Base-by-base conservation (phyloP, 306 rosid genomes). In the Crotalaria pallida region DNA sequence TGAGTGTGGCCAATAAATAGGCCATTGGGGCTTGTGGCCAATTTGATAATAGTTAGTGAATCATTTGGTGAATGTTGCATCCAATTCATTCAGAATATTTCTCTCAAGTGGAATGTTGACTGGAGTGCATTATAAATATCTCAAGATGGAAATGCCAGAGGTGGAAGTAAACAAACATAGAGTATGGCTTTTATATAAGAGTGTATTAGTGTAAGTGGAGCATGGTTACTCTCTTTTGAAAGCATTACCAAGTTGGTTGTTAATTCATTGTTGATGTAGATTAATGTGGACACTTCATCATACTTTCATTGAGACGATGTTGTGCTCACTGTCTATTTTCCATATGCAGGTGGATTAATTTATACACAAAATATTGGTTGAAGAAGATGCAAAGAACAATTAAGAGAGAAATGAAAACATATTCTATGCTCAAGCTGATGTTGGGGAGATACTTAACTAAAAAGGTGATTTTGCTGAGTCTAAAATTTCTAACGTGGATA, bases 81-180 rank as follows among this genome's bases (percentile, higher is more conserved):
- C 69, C 59, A 7, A 10, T 24, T 34, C 63, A 50, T 72, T 73
- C 75, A 45, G 45, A 67, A 69, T 43, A 78, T n/a, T n/a, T 81
- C n/a, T n/a, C n/a, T n/a, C n/a, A n/a, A 51, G 69, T 63, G 59
- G 65, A 51, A n/a, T n/a, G n/a, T n/a, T n/a, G n/a, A n/a, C n/a
- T n/a, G n/a, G n/a, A n/a, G n/a, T n/a, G n/a, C n/a, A 22, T 43
- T 67, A 36, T 72, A 1, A 59, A 65, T 72, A 23, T 31, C 63
- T 56, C 89, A 93, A 97, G 59, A 82, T 90, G 97, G 92, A 90
- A 67, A 85, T 93, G 97, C 98, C 96, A 5, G 96, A 90, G 27
- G 94, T 93, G 67, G 97, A 90, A 82, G 98, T 93, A 56, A 85
- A 53, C 62, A 84, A 86, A 74, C 80, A 90, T 58, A 97, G 98